phyloP scores from a whole-genome alignment of 768 basidiomycete genomes.

The Mycena rosella region DNA sequence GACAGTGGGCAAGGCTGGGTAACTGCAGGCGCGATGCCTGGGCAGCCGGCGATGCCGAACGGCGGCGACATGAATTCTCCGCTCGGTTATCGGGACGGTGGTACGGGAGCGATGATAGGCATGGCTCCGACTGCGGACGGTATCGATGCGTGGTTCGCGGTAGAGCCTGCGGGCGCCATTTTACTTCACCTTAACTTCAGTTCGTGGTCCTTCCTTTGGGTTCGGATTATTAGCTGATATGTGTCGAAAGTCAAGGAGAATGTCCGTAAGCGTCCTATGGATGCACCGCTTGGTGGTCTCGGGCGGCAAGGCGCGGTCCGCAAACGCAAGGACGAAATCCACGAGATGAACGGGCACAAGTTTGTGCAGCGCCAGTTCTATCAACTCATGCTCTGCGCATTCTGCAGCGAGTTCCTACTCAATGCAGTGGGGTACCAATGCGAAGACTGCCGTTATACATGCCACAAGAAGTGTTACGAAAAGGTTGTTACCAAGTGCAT shows the following conservation, averaged over 20 bases:
- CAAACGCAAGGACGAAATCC: conserved; percentile 97
- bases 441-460: conserved; percentile 98
- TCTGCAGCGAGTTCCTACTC: conserved; percentile 97
- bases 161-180: conserved; percentile 97
- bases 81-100: conserved; percentile 61
- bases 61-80: conserved; percentile 63
- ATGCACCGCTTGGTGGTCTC: conserved; percentile 86
- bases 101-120: conserved; percentile 52
- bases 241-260: conserved; percentile 90
- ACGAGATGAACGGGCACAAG: conserved; percentile 99
- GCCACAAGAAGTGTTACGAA: conserved; percentile 99
- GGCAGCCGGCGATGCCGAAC: conserved; percentile 57
- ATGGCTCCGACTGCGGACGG: conserved; percentile 71
- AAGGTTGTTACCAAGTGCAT: conserved; percentile 99
- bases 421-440: conserved; percentile 99
- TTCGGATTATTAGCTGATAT: conserved; percentile 23
- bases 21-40: conserved; percentile 90
- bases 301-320: conserved; percentile 98
- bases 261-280: conserved; percentile 94
- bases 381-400: conserved; percentile 97
- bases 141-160: conserved; percentile 96
- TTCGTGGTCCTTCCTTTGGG: conserved; percentile 33
- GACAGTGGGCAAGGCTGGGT: conserved; percentile 96
- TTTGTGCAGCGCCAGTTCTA: conserved; percentile 98
- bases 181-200: conserved; percentile 91